Evolutionary conservation across 1,284 basidiomycete genomes (phyloP), one percentile per base, ranked within the genome.

Genomic region (Laetiporus sulphureus): DNA sequence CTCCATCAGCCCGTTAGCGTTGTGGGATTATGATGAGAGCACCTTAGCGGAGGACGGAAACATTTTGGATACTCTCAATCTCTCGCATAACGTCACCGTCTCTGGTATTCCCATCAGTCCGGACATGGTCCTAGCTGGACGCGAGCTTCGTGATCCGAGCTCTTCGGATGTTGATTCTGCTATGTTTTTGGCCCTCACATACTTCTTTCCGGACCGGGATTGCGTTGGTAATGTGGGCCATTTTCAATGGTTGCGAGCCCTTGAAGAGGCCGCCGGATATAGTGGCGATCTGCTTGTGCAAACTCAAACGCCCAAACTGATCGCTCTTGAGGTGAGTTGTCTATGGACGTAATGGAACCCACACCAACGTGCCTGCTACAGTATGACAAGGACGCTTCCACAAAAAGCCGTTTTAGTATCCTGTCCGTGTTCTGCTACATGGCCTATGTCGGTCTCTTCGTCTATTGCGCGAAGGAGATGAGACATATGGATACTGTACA

Each of bases 401-500:
- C 49, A 33, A 48, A 41, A 20, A 50, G 45, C 29, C 53, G 69
- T 29, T 72, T 77, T 55, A 75, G 77, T 2, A 73, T 76, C 24
- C 71, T 91, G 13, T 82, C 84, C 11, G 68, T 76, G 2, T 80
- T 91, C 54, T 71, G 94, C 40, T 85, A 85, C 52, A 54, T 84
- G 18, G 84, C 89, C 16, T 98, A 98, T 64, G 63, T 79, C 21
- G 71, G 81, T 27, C 86, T 97, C 55, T 73, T 88, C 52, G 68
- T 76, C 19, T 91, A 90, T 51, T 86, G 94, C 46, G 79, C 77
- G 31, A 77, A 78, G 61, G 85, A 84, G 31, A 78, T 95, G 62
- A 76, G 82, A 32, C 73, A 78, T 35, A 87, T 91, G 71, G 75
- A 83, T 45, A 82, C 83, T 21, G 88, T 96, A 8, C 94, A 99